Conservation (phyloP, 805 yeast species). For the Wickerhamiella qilinensis region DNA sequence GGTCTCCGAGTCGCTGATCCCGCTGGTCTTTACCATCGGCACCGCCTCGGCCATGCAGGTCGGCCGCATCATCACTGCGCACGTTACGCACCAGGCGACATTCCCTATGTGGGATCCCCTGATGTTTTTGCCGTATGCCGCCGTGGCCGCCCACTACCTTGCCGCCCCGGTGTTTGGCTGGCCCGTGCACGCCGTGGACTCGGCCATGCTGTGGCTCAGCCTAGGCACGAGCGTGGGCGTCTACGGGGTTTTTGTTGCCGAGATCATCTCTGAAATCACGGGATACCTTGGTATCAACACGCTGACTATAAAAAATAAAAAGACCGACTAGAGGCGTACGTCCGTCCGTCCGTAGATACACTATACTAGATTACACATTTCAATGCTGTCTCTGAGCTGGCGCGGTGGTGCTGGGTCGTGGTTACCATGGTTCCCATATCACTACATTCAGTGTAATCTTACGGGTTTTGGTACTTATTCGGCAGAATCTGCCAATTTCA, state of each 20-base stretch:
- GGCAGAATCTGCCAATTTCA: too few species aligned
- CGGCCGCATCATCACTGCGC: constrained; percentile 82
- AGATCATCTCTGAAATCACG: constrained; percentile 62
- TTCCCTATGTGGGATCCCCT: constrained; percentile 57
- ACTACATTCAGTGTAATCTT: too few species aligned
- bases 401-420: too few species aligned
- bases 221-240: constrained; percentile 51
- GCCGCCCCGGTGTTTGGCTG: constrained; percentile 18
- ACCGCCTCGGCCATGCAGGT: constrained; percentile 65
- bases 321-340: background rate
- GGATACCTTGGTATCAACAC: constrained; percentile 78
- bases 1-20: constrained; percentile 26
- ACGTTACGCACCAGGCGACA: constrained; percentile 49
- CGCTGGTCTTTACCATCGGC: constrained; percentile 56
- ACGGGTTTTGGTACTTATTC: too few species aligned
- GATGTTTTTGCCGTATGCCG: constrained; percentile 39
- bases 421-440: too few species aligned
- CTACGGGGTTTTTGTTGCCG: constrained; percentile 52
- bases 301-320: constrained; percentile 44
- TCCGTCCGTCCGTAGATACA: background rate
- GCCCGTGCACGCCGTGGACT: constrained; percentile 28
- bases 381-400: too few species aligned
- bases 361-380: too few species aligned
- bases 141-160: constrained; percentile 41
- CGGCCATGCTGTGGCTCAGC: constrained; percentile 31